Conservation (phyloP, 345 rosid genomes). For the Atalantia buxifolia region DNA sequence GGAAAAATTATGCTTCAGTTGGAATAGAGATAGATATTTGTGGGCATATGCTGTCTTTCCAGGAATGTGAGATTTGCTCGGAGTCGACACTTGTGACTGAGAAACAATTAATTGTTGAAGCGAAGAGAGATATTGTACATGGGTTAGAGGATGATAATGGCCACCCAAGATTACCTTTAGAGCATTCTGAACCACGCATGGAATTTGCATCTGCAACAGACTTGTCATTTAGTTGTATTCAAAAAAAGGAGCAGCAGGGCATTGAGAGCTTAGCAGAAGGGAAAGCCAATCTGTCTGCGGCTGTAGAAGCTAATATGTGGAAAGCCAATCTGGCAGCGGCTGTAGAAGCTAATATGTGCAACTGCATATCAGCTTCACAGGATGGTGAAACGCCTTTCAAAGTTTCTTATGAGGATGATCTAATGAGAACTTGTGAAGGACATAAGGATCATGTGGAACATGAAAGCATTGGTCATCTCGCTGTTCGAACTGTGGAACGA, state of each 20-base stretch:
- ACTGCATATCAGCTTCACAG: slow-evolving; percentile 20
- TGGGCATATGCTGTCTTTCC: slow-evolving; percentile 6
- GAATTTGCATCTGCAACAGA: slow-evolving; percentile 1
- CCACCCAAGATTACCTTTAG: slow-evolving; percentile 1
- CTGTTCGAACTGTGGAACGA: slow-evolving; percentile 20
- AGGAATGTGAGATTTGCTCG: not conserved
- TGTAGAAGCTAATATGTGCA: slow-evolving; percentile 24
- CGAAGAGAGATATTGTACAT: slow-evolving; percentile 2
- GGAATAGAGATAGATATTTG: not conserved
- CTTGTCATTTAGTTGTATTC: not conserved
- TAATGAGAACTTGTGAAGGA: slow-evolving; percentile 10
- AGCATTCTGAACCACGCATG: not conserved
- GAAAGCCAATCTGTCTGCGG: slow-evolving; percentile 18
- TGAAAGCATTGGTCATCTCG: slow-evolving; percentile 15
- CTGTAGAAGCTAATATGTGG: slow-evolving; percentile 23
- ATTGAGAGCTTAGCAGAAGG: slow-evolving; percentile 10
- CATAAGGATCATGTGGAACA: slow-evolving; percentile 12
- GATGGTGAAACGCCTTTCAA: slow-evolving; percentile 14
- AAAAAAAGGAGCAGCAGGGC: slow-evolving; percentile 1
- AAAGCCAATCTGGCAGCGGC: slow-evolving; percentile 17
- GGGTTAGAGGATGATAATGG: not conserved
- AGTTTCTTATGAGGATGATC: slow-evolving; percentile 14
- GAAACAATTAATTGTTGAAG: not conserved
- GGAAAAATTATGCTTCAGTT: slow-evolving; percentile 7
- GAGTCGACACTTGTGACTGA: not conserved